These are phyloP conservation scores for Dillenia turbinata DNA, from an alignment of 164 flowering plant species.

Conservation along the genomic window DNA sequence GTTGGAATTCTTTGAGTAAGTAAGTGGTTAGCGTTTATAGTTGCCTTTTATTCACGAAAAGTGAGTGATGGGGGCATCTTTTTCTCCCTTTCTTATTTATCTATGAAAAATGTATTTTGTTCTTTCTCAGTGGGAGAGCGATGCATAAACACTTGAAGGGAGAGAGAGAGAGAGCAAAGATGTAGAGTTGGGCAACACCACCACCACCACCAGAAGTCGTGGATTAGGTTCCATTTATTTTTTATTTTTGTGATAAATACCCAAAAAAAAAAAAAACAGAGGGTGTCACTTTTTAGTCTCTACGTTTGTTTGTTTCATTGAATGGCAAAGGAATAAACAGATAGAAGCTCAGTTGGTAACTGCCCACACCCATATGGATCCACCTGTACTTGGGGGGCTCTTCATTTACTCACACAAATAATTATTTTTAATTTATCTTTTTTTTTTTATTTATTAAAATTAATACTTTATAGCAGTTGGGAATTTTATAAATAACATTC, in stretches of 20 bases:
- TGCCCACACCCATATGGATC: slow-evolving; percentile 23
- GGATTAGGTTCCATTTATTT: slow-evolving; percentile 33
- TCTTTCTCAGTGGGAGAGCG: slow-evolving; percentile 5
- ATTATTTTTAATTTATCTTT: not conserved
- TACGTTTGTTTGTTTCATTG: slow-evolving; percentile 20
- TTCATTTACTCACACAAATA: too few species aligned
- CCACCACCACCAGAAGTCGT: slow-evolving; percentile 40
- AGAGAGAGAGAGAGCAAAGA: slow-evolving; percentile 2
- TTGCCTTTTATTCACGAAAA: slow-evolving; percentile 58
- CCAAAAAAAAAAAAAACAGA: not conserved
- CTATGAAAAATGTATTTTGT: too few species aligned
- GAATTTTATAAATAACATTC: too few species aligned
- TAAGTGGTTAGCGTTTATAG: slow-evolving; percentile 46
- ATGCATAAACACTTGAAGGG: slow-evolving; percentile 3
- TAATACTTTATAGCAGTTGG: too few species aligned
- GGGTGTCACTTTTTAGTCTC: not conserved
- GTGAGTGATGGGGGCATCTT: slow-evolving; percentile 35
- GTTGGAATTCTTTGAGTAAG: slow-evolving; percentile 38
- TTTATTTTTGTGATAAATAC: slow-evolving; percentile 6
- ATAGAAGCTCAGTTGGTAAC: slow-evolving; percentile 30
- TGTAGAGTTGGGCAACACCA: slow-evolving; percentile 32
- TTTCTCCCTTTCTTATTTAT: slow-evolving; percentile 4
- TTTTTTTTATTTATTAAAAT: too few species aligned
- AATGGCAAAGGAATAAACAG: slow-evolving; percentile 25
- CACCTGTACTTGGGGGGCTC: slow-evolving; percentile 9